Percentiles rank a stretch among this genome's conserved stretches.
These are phyloP conservation scores for Saccharum officinarum DNA, from an alignment of 176 grass and related monocot genomes.

Conservation along the genomic window DNA sequence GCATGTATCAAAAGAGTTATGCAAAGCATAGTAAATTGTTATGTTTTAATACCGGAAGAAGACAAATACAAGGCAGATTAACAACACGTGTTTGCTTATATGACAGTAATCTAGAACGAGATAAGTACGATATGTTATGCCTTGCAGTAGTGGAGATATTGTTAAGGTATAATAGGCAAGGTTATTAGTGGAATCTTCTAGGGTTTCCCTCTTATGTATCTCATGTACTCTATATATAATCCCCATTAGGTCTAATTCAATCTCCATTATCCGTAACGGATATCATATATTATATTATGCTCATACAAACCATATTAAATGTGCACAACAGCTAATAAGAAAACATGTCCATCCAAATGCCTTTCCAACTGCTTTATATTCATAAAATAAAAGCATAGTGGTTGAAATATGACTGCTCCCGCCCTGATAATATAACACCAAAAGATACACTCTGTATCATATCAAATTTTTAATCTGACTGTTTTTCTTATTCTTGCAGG, in stretches of 20 bases:
- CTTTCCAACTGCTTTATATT: constrained; percentile 18
- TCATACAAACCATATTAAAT: constrained; percentile 9
- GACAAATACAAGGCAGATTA: neutral
- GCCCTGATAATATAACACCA: neutral
- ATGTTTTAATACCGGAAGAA: constrained; percentile 3
- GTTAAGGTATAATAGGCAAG: neutral
- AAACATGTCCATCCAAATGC: neutral
- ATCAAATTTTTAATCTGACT: constrained; percentile 18
- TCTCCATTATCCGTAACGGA: neutral
- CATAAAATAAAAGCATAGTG: constrained; percentile 13
- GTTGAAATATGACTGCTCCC: neutral
- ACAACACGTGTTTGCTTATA: neutral
- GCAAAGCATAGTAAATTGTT: neutral
- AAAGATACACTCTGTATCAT: neutral
- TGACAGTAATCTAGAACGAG: neutral
- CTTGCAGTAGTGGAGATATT: neutral
- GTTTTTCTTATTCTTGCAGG: constrained; percentile 46
- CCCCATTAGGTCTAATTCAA: neutral
- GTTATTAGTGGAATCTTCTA: neutral
- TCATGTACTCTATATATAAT: neutral
- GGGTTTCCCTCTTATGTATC: neutral
- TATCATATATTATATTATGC: neutral
- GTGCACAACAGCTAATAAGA: constrained; percentile 22
- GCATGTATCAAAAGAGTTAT: neutral
- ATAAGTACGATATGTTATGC: constrained; percentile 9